Base-by-base conservation (phyloP, 495 filamentous ascomycete species). In the Neurospora sp. region DNA sequence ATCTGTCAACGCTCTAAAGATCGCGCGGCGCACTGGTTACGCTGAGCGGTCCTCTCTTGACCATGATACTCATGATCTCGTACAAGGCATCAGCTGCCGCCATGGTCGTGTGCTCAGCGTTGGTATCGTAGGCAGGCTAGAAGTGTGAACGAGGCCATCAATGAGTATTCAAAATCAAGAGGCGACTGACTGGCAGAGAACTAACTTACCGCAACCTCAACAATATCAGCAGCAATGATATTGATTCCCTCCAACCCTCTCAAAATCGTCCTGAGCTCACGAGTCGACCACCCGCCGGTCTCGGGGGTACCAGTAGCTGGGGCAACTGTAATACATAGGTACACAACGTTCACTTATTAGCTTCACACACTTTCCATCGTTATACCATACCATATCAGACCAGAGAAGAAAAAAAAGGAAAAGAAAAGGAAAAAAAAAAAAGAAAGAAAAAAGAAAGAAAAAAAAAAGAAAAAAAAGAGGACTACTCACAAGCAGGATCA, bases 1-100 rank as follows among this genome's bases (percentile, higher is more conserved):
- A 35, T 61, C 27, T 35, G 10, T 6, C 12, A 35, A 35, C 2
- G 27, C 14, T 35, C 1, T 8, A 61, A 35, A 61, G 14, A 61
- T 61, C 53, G 22, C 7, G 22, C 53, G 53, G 27, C 27, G 27
- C 27, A 61, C 27, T 42, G 77, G 78, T 79, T 9, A 77, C 77
- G 71, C 79, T 81, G 17, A 81, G 73, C 39, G 80, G 80, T 4
- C 83, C 83, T 65, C 82, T 82, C 85, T 93, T 94, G 4, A 94
- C 91, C 88, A 94, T 91, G 75, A 93, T 89, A 35, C 90, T 94
- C 85, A 97, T 90, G 74, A 96, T 91, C 83, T 97, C 93, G 81
- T 91, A 97, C 14, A 90, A 88, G 12, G 90, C 87, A 81, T 96
- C 92, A 6, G 93, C 92, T 3, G 92, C 93, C 9, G 92, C 92